These are phyloP conservation scores for Platanus orientalis DNA, from an alignment of 164 flowering plant genomes.

Conservation along the genomic window DNA sequence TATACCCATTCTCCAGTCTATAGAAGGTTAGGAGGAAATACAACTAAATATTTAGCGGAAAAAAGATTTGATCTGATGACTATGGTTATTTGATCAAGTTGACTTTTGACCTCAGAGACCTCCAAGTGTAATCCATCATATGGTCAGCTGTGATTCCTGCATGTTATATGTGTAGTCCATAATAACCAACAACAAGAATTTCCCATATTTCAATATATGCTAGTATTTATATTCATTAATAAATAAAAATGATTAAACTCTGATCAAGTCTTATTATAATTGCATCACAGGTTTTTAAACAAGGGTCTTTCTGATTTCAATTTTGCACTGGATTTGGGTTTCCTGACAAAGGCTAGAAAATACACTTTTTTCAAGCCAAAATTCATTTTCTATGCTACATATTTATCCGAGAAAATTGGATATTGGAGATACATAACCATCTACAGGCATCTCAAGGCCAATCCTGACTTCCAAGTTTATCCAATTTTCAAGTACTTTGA, in stretches of 20 bases:
- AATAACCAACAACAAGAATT: too few relatives aligned
- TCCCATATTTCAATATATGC: too few relatives aligned
- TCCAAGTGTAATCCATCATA: too few relatives aligned
- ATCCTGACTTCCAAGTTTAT: slow-evolving; percentile 85
- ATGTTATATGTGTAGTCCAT: too few relatives aligned
- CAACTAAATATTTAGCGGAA: too few relatives aligned
- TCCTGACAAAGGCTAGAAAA: slow-evolving; percentile 95
- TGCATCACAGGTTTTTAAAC: slow-evolving; percentile 77
- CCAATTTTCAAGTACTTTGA: slow-evolving; percentile 99
- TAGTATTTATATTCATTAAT: too few relatives aligned
- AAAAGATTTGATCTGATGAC: too few relatives aligned
- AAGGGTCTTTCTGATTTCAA: slow-evolving; percentile 98
- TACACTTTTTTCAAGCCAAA: slow-evolving; percentile 99
- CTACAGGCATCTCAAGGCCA: slow-evolving; percentile 85
- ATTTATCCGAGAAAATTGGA: slow-evolving; percentile 94
- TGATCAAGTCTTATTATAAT: neutral
- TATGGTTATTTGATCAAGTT: too few relatives aligned
- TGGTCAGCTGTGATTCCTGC: too few relatives aligned
- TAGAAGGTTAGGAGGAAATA: too few relatives aligned
- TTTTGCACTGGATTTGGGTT: slow-evolving; percentile 91
- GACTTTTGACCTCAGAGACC: too few relatives aligned
- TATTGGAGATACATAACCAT: slow-evolving; percentile 99
- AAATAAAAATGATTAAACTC: neutral
- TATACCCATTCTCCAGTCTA: too few relatives aligned
- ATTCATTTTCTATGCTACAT: slow-evolving; percentile 96